phyloP scores from a whole-genome alignment of 2,329 filamentous ascomycete species.

The Bipolaris oryzae region DNA sequence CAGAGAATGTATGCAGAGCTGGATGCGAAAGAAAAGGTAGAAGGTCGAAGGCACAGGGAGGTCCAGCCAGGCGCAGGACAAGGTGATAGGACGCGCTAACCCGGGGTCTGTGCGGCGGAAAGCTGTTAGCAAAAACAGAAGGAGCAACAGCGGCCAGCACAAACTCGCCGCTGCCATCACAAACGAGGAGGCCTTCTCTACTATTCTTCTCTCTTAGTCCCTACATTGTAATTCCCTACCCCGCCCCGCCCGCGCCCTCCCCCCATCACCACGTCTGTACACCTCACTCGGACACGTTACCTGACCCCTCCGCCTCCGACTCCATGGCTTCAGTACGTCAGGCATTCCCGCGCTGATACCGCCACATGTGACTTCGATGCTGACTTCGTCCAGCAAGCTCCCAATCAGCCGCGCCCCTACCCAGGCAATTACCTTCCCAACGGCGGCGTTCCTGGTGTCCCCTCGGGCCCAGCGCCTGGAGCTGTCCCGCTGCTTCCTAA shows the following conservation, averaged over 20 bases:
- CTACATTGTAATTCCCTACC: constrained; percentile 17
- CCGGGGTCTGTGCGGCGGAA: constrained; percentile 16
- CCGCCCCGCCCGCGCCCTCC: constrained; percentile 6
- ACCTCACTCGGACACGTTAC: constrained; percentile 29
- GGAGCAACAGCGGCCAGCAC: constrained; percentile 26
- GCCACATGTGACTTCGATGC: constrained; percentile 20
- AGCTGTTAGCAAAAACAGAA: constrained; percentile 42
- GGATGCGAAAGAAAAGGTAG: background rate
- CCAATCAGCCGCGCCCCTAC: constrained; percentile 58
- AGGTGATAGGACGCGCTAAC: constrained; percentile 32
- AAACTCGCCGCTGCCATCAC: constrained; percentile 36
- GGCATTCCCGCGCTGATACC: constrained; percentile 7
- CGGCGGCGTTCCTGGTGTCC: constrained; percentile 50
- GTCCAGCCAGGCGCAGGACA: constrained; percentile 20
- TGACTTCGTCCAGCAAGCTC: constrained; percentile 53
- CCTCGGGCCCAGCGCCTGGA: constrained; percentile 52
- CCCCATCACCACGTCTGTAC: constrained; percentile 14
- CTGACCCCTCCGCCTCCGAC: constrained; percentile 31
- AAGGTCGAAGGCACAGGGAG: constrained; percentile 6
- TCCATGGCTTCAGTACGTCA: constrained; percentile 46
- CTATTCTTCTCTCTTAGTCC: constrained; percentile 16
- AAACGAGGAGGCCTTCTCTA: constrained; percentile 31
- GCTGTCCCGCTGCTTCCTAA: constrained; percentile 58
- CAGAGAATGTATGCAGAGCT: background rate
- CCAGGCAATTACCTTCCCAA: constrained; percentile 56